These are phyloP conservation scores for Ajuga chamaepitys DNA, from an alignment of 257 asterid genomes.

Conservation along the genomic window DNA sequence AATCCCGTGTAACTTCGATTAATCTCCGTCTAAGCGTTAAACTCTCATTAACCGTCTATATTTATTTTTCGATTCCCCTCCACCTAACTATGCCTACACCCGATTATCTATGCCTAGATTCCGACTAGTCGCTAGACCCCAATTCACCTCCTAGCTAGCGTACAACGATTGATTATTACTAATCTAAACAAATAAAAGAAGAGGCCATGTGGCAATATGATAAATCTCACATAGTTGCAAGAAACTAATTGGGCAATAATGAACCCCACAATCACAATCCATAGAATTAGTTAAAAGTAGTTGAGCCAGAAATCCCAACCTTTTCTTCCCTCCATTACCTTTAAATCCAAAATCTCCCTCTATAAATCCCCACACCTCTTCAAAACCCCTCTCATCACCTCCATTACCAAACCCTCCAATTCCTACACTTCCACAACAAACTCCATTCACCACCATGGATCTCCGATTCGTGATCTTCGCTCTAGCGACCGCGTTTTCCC, in stretches of 20 bases:
- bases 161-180: no score
- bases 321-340: not conserved
- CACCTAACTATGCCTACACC: no score
- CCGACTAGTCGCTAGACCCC: no score
- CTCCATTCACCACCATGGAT: slow-evolving; percentile 10
- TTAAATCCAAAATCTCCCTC: slow-evolving; percentile 7
- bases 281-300: slow-evolving; percentile 34
- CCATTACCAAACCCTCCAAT: not conserved
- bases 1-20: no score
- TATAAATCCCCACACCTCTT: slow-evolving; percentile 28
- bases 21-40: no score
- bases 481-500: slow-evolving; percentile 9
- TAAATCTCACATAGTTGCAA: not conserved
- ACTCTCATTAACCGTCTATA: no score
- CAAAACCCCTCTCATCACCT: not conserved
- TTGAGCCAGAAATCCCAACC: slow-evolving; percentile 28
- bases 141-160: no score
- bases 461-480: slow-evolving; percentile 15
- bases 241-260: slow-evolving; percentile 1
- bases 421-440: not conserved
- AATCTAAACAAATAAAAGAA: not conserved
- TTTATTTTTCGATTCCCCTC: no score
- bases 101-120: no score
- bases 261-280: not conserved
- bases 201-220: not conserved